These are phyloP conservation scores for Aureobasidium pullulans DNA, from an alignment of 2,329 filamentous ascomycete genomes.

Conservation along the genomic window DNA sequence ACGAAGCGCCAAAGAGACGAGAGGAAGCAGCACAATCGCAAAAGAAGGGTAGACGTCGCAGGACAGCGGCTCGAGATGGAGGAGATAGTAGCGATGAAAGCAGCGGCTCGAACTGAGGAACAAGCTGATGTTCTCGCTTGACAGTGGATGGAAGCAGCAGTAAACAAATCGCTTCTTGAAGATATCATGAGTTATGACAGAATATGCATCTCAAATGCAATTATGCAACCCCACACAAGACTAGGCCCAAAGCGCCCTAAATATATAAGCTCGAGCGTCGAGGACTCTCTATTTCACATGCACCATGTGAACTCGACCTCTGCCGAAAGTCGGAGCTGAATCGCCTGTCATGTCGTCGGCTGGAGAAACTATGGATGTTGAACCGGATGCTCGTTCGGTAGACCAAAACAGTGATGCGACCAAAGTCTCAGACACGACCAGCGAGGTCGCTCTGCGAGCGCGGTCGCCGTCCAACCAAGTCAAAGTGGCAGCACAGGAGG, in stretches of 20 bases:
- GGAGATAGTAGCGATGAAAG: constrained; percentile 1
- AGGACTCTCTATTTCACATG: constrained; percentile 3
- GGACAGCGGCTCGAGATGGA: not conserved
- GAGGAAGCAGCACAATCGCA: not conserved
- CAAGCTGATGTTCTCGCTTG: not conserved
- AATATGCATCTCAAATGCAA: not conserved
- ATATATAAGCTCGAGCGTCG: not conserved
- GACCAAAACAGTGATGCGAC: not conserved
- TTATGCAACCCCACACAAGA: not conserved
- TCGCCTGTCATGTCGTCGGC: not conserved
- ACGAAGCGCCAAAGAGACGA: constrained; percentile 1
- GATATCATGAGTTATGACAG: constrained; percentile 7
- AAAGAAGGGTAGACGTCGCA: not conserved
- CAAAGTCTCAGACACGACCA: not conserved
- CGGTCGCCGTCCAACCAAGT: not conserved
- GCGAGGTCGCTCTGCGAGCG: not conserved
- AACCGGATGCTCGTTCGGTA: not conserved
- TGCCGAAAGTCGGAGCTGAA: too few relatives aligned
- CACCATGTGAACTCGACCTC: not conserved
- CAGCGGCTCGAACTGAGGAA: constrained; percentile 13
- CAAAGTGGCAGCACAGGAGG: not conserved
- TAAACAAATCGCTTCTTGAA: not conserved
- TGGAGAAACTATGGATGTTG: not conserved
- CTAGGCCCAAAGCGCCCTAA: not conserved
- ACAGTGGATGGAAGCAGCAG: not conserved